Evolutionary conservation across 108 stramenopile species (phyloP).

Genomic region (Discostella stelligeroides): DNA sequence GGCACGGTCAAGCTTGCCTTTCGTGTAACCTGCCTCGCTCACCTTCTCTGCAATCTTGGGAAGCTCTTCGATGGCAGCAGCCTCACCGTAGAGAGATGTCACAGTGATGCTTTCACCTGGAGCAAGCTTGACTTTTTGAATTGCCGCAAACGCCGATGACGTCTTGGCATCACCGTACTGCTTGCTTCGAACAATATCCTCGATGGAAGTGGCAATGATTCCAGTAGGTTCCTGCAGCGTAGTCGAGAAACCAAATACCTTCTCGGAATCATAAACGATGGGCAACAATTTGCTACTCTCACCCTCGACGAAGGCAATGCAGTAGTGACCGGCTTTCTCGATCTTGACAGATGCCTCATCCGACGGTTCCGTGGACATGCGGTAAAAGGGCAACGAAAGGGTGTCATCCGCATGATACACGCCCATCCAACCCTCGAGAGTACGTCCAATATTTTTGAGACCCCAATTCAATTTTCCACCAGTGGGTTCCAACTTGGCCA

Average conservation of each 20-base stretch:
- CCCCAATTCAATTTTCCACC: conserved; percentile 81
- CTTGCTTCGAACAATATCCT: conserved; percentile 66
- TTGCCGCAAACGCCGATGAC: conserved; percentile 90
- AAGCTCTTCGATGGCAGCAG: conserved; percentile 68
- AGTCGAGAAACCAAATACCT: conserved; percentile 89
- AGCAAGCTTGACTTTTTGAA: conserved; percentile 62
- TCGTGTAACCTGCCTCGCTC: conserved; percentile 66
- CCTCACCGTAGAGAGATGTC: conserved; percentile 87
- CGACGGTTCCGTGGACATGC: conserved; percentile 86
- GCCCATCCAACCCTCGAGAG: conserved; percentile 96
- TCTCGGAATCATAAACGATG: conserved; percentile 90
- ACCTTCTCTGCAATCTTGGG: conserved; percentile 70
- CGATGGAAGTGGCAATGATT: conserved; percentile 57
- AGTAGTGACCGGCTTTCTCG: conserved; percentile 91
- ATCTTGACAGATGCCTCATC: conserved; percentile 88
- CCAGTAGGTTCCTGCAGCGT: conserved; percentile 71
- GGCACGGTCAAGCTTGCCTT: conserved; percentile 75
- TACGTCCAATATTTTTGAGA: conserved; percentile 93
- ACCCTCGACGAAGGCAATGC: conserved; percentile 83
- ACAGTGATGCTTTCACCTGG: conserved; percentile 82
- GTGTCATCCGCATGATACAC: conserved; percentile 88
- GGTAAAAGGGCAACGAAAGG: conserved; percentile 90
- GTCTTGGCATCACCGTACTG: conserved; percentile 94
- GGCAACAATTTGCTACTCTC: conserved; percentile 67
- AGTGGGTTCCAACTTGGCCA: conserved; percentile 87